Evolutionary conservation across 805 yeast species (phyloP), one percentile per base, ranked within the genome.

Genomic region (Teunomyces tritomae): DNA sequence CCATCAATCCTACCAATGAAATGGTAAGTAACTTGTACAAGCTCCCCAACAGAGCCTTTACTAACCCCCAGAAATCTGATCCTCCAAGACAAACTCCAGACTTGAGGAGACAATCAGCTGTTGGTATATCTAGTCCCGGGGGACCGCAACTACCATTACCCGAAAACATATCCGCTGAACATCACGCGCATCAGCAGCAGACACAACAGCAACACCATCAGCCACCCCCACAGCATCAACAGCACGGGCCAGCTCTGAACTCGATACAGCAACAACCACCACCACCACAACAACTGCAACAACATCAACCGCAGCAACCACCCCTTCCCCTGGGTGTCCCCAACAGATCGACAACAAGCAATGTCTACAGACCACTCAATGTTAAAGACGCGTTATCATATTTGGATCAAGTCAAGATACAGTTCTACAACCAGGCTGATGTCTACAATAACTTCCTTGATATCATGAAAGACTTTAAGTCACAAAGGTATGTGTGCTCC

Each of bases 401-500:
- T 63, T 78, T 94, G 56, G 99, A 95, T 64, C 96, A 91, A 68
- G 99, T 94, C 45, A 94, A 94, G 68, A 79, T 85, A 43, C 97
- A 91, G 65, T 94, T 94, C 68, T 86, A 81, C 65, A 80, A 84
- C 55, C 96, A 92, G 69, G 95, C 98, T 0, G 97, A 91, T 59
- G 96, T 94, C 37, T 94, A 94, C 75, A 94, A 94, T 67, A 90
- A 88, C 66, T 94, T 95, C 61, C 77, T 94, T 61, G 99, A 94
- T 64, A 92, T 94, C 54, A 94, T 94, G 99, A 95, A 95, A 73
- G 99, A 95, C 64, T 95, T 94, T 74, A 95, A 95, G 73, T 85
- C 95, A 46, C 97, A 92, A 71, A 82, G 83, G 83, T 78, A 67
- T 51, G 82, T 74, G 45, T 53, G 6, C 32, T 46, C 39, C 28